Evolutionary conservation across 164 flowering plant genomes (phyloP).

Genomic region (Saururus chinensis): DNA sequence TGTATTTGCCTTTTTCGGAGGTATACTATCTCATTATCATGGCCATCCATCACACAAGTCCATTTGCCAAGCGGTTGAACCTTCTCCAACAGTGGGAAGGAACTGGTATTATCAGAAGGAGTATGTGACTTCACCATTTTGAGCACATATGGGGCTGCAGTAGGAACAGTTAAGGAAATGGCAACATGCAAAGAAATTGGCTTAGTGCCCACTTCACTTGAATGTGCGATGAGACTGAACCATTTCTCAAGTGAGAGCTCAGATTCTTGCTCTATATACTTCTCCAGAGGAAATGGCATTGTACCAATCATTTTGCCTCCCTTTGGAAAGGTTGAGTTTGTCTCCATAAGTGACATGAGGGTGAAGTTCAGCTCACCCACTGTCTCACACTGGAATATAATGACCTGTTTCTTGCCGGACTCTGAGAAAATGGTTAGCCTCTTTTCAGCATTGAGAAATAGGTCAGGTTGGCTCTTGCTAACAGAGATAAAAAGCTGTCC

Average conservation of each 20-base stretch:
- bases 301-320: conserved; percentile 40
- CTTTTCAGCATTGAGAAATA: conserved; percentile 37
- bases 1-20: conserved; percentile 71
- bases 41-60: conserved; percentile 46
- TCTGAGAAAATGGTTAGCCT: conserved; percentile 50
- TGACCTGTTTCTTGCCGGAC: conserved; percentile 57
- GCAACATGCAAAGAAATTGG: conserved; percentile 59
- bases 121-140: conserved; percentile 40
- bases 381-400: conserved; percentile 71
- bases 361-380: conserved; percentile 59
- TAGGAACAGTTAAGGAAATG: conserved; percentile 57
- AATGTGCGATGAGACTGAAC: conserved; percentile 48
- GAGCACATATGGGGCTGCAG: conserved; percentile 34
- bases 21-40: conserved; percentile 44
- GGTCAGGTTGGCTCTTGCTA: conserved; percentile 65
- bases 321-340: conserved; percentile 29
- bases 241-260: conserved; percentile 58
- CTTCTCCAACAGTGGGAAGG: conserved; percentile 37
- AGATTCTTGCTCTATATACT: conserved; percentile 31
- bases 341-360: conserved; percentile 35
- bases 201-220: conserved; percentile 24
- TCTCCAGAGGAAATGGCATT: conserved; percentile 39
- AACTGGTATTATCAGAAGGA: conserved; percentile 33
- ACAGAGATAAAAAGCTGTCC: conserved; percentile 47
- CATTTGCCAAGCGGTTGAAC: conserved; percentile 33